Base-by-base conservation (phyloP, 2,329 filamentous ascomycete genomes). In the Coniochaeta hoffmannii region DNA sequence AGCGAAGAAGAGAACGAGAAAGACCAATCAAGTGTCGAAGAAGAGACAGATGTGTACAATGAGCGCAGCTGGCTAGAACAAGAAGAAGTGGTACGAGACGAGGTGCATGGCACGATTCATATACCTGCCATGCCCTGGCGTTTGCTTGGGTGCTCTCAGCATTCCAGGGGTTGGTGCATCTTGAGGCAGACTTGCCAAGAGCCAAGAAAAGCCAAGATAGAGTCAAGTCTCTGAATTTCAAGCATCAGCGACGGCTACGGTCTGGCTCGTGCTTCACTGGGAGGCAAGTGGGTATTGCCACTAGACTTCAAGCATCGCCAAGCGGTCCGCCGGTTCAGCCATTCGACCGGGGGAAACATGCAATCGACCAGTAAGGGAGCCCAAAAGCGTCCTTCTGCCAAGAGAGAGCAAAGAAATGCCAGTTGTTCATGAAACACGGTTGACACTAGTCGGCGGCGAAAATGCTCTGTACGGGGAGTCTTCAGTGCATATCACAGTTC, bases 41-140 rank as follows among this genome's bases (percentile, higher is more conserved):
- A 60, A 61, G 61, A 53, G 26, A 49, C 19, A 54, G 19, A 46
- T 46, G 55, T 35, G 53, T 54, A 55, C 64, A 57, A 61, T 62
- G 69, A 71, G 68, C 69, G 62, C 68, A 70, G 69, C 69, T 71
- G 60, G 60, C 58, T 59, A 50, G 55, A 53, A 38, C 44, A 28
- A 54, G 50, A 46, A 46, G 53, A 54, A 53, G 36, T 41, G 35
- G 53, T 56, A 31, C 38, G 41, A 34, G 24, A n/a, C 41, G 31
- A 58, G 44, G 12, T 6, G 14, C 15, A 24, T 24, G 32, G 49
- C 59, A 61, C 50, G 55, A 56, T 55, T 65, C 62, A 70, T 71
- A 71, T 71, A 71, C 60, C 35, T 19, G 30, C 51, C 52, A 54
- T 50, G 46, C 28, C 57, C 44, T 50, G 50, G 53, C 52, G 51